Percentiles rank a stretch among this genome's conserved stretches.
Conservation (phyloP, 352 stramenopile genomes). For the Pythium monospermum region DNA sequence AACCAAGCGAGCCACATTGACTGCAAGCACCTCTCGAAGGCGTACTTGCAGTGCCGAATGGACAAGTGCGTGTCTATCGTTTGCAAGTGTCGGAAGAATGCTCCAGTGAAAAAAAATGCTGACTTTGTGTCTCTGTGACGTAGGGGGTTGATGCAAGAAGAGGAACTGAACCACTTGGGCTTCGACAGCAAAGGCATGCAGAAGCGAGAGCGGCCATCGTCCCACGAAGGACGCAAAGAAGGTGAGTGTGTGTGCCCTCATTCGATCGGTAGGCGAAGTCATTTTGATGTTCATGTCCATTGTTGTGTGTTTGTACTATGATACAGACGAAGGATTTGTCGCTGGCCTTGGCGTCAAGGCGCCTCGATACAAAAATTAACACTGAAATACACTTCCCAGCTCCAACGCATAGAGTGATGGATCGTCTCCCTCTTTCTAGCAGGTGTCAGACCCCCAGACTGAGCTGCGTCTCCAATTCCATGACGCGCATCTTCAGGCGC, state of each 20-base stretch:
- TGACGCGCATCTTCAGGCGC: constrained; percentile 50
- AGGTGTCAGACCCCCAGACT: too few relatives aligned
- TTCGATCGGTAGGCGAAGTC: neutral
- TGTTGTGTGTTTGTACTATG: neutral
- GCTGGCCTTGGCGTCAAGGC: constrained; percentile 74
- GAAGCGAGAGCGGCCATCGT: constrained; percentile 36
- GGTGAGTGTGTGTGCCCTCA: constrained; percentile 16
- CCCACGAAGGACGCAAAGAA: constrained; percentile 71
- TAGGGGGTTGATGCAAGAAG: constrained; percentile 78
- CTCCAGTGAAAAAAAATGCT: neutral
- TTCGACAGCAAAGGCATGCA: constrained; percentile 82
- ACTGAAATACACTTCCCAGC: neutral
- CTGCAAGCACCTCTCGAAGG: constrained; percentile 86
- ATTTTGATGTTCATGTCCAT: neutral
- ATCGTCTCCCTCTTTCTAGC: too few relatives aligned
- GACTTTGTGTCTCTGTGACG: neutral
- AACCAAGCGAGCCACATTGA: constrained; percentile 83
- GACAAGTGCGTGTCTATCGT: constrained; percentile 58
- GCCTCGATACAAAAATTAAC: constrained; percentile 52
- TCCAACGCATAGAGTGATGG: too few relatives aligned
- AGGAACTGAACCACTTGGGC: constrained; percentile 78
- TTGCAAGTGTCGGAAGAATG: neutral
- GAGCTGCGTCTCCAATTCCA: constrained; percentile 48
- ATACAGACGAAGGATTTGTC: constrained; percentile 71
- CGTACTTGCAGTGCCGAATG: constrained; percentile 88